Conservation (phyloP, 768 basidiomycete species). For the Lactarius pseudohatsudake region DNA sequence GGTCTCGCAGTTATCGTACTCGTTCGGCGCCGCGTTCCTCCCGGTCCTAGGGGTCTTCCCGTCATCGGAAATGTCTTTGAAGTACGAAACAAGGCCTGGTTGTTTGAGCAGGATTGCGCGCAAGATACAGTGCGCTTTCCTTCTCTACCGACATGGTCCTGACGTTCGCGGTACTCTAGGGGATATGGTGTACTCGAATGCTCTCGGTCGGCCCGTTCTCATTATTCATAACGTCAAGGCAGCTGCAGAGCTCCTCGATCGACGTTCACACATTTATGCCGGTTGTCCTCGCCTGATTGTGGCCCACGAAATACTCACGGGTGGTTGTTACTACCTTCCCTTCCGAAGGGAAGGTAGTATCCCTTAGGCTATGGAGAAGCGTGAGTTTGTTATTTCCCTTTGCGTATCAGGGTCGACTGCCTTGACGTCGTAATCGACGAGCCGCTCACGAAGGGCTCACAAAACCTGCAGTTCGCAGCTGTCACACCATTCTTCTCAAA, state of each 20-base stretch:
- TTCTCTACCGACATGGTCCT: background rate
- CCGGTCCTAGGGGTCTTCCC: too few species aligned
- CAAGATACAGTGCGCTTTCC: background rate
- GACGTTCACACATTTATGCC: background rate
- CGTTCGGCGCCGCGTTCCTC: too few species aligned
- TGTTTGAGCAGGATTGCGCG: background rate
- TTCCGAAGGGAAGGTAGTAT: background rate
- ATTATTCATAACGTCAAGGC: background rate
- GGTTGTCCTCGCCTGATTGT: background rate
- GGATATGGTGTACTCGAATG: background rate
- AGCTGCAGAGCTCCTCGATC: background rate
- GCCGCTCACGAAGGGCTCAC: too few species aligned
- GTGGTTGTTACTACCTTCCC: background rate
- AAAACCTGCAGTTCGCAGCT: too few species aligned
- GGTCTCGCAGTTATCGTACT: too few species aligned
- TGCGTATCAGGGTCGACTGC: too few species aligned
- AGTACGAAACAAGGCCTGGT: background rate
- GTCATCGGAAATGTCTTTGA: too few species aligned
- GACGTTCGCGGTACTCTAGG: background rate
- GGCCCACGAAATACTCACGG: background rate
- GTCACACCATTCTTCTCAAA: too few species aligned
- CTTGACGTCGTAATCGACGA: too few species aligned
- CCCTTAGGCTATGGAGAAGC: background rate
- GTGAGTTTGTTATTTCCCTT: background rate
- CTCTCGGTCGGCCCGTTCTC: background rate